phyloP scores from a whole-genome alignment of 2,329 filamentous ascomycete species.

The Phialophora tarda region DNA sequence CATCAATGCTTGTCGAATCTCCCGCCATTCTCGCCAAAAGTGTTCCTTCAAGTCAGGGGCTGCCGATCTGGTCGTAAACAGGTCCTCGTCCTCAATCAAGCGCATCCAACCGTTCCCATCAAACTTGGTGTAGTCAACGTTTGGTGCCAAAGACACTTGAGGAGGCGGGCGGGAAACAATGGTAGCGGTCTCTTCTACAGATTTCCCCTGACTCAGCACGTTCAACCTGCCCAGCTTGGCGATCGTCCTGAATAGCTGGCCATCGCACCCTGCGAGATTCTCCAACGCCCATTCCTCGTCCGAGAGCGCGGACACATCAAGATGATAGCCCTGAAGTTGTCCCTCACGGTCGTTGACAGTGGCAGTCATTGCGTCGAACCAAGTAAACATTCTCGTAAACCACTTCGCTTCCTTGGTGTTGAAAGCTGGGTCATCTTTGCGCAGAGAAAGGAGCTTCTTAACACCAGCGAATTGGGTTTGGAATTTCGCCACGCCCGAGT shows the following conservation, averaged over 20 bases:
- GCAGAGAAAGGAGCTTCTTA: constrained; percentile 82
- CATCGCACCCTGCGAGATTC: constrained; percentile 86
- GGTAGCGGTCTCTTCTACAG: constrained; percentile 41
- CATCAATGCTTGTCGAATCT: constrained; percentile 75
- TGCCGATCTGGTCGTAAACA: constrained; percentile 45
- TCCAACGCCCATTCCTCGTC: constrained; percentile 76
- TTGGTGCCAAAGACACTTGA: constrained; percentile 28
- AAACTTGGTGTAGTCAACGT: constrained; percentile 56
- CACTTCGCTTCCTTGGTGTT: constrained; percentile 61
- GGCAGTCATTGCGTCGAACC: constrained; percentile 91
- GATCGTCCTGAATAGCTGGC: constrained; percentile 83
- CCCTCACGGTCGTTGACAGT: constrained; percentile 91
- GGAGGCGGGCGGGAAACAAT: constrained; percentile 46
- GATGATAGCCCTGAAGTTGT: constrained; percentile 69
- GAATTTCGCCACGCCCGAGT: constrained; percentile 91
- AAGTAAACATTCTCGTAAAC: constrained; percentile 93
- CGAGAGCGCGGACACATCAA: constrained; percentile 68
- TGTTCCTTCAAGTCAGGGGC: constrained; percentile 60
- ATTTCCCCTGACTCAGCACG: constrained; percentile 73
- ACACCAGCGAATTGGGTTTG: constrained; percentile 92
- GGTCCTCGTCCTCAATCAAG: constrained; percentile 57
- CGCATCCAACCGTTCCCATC: constrained; percentile 58
- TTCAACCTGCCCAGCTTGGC: constrained; percentile 83
- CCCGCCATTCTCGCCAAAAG: constrained; percentile 79
- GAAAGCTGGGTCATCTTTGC: constrained; percentile 63